phyloP scores from a whole-genome alignment of 169 alveolate species.

The Neospora caninum region DNA sequence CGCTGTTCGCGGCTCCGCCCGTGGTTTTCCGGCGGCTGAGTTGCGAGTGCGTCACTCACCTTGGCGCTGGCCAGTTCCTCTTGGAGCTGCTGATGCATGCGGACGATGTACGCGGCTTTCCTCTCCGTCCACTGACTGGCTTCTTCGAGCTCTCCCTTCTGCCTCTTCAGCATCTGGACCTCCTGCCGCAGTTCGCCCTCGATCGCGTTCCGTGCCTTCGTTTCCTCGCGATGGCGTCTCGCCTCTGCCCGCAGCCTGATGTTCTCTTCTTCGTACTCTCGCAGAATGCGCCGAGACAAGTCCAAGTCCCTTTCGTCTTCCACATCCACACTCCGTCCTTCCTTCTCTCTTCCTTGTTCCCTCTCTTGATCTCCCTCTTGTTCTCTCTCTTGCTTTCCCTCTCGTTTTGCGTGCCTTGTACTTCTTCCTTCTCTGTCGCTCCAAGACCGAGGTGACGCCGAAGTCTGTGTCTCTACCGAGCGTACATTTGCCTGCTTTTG shows the following conservation, averaged over 20 bases:
- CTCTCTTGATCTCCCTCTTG: not conserved
- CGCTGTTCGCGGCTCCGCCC: too few relatives aligned
- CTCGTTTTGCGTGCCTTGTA: not conserved
- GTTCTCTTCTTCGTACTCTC: slow-evolving; percentile 37
- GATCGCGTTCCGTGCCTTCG: too few relatives aligned
- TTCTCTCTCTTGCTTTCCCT: not conserved
- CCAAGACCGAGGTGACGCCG: too few relatives aligned
- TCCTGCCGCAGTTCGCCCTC: not conserved
- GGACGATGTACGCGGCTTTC: not conserved
- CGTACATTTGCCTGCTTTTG: too few relatives aligned
- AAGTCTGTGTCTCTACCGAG: not conserved
- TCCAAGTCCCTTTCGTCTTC: not conserved
- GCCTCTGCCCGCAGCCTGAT: not conserved
- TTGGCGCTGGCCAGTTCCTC: not conserved
- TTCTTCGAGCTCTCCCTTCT: slow-evolving; percentile 23
- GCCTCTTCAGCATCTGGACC: not conserved
- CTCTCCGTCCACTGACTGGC: not conserved
- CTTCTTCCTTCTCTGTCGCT: not conserved
- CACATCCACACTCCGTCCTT: not conserved
- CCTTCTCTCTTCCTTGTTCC: too few relatives aligned
- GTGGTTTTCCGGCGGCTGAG: too few relatives aligned
- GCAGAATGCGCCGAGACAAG: not conserved
- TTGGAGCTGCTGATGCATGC: not conserved
- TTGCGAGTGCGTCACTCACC: not conserved
- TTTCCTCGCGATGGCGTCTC: not conserved